phyloP scores from a whole-genome alignment of 306 rosid species.

The Quillaja saponaria region DNA sequence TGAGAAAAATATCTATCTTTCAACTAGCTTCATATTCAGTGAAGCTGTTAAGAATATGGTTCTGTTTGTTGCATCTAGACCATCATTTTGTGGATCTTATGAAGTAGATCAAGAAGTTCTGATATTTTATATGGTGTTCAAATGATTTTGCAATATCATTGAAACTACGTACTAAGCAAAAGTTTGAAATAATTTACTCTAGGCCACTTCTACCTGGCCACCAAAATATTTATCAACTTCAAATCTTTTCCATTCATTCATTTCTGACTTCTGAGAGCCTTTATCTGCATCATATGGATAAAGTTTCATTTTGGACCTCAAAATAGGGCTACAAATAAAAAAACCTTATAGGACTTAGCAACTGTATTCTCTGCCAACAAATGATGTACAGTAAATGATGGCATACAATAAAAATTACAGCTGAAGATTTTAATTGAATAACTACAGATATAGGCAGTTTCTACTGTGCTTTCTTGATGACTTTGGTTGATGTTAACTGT shows the following conservation, averaged over 20 bases:
- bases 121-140: neutral
- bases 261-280: conserved; percentile 5
- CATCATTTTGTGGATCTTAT: neutral
- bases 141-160: conserved; percentile 1
- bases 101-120: conserved; percentile 7
- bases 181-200: neutral
- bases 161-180: neutral
- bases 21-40: neutral
- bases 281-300: neutral
- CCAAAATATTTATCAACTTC: neutral
- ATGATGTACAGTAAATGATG: neutral
- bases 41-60: neutral
- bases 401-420: neutral
- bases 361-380: no score
- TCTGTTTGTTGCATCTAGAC: conserved; percentile 2
- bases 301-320: conserved; percentile 3
- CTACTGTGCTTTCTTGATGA: conserved; percentile 3
- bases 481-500: conserved; percentile 25
- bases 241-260: conserved; percentile 9
- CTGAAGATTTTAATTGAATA: conserved; percentile 13
- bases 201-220: conserved; percentile 7
- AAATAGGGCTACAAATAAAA: conserved; percentile 11
- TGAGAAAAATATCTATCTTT: conserved; percentile 2
- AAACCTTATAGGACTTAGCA: neutral
- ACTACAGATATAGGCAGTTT: conserved; percentile 3